Conservation (phyloP, 257 asterid genomes). For the Gentiana straminea region DNA sequence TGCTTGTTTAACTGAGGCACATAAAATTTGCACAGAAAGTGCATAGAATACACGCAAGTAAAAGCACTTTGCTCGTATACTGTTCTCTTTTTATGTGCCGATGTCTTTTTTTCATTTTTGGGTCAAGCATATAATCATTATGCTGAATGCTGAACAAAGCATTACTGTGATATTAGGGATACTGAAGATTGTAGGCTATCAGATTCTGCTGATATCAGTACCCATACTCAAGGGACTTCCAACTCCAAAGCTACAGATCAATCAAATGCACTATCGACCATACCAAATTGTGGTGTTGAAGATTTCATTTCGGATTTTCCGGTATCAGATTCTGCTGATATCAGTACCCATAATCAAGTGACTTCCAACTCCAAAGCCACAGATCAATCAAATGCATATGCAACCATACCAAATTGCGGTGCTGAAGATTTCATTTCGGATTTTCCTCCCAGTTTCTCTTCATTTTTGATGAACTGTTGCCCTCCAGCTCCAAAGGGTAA, state of each 20-base stretch:
- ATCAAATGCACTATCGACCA: slow-evolving; percentile 22
- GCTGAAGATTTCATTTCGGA: slow-evolving; percentile 25
- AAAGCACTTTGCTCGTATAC: too few species aligned
- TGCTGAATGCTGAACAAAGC: slow-evolving; percentile 1
- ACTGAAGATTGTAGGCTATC: slow-evolving; percentile 19
- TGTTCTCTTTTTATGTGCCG: too few species aligned
- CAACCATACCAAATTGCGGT: slow-evolving; percentile 16
- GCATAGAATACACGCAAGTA: too few species aligned
- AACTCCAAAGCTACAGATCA: slow-evolving; percentile 23
- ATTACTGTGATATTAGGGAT: slow-evolving; percentile 19
- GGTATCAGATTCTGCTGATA: slow-evolving; percentile 27
- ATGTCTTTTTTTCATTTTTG: background rate
- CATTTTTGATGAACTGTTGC: slow-evolving; percentile 51
- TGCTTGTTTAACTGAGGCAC: background rate
- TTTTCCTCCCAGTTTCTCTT: slow-evolving; percentile 78
- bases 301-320: slow-evolving; percentile 36
- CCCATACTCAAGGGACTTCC: slow-evolving; percentile 13
- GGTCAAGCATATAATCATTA: background rate
- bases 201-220: slow-evolving; percentile 28
- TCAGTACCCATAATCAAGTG: slow-evolving; percentile 18
- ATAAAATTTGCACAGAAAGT: too few species aligned
- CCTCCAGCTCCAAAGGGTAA: slow-evolving; percentile 41
- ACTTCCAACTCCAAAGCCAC: slow-evolving; percentile 19
- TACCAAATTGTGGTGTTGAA: slow-evolving; percentile 23
- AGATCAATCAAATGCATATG: slow-evolving; percentile 28